A percentile compares a stretch with the other conserved stretches of the same genome.
Conservation (phyloP, 768 basidiomycete genomes). For the Suillus tomentosus region DNA sequence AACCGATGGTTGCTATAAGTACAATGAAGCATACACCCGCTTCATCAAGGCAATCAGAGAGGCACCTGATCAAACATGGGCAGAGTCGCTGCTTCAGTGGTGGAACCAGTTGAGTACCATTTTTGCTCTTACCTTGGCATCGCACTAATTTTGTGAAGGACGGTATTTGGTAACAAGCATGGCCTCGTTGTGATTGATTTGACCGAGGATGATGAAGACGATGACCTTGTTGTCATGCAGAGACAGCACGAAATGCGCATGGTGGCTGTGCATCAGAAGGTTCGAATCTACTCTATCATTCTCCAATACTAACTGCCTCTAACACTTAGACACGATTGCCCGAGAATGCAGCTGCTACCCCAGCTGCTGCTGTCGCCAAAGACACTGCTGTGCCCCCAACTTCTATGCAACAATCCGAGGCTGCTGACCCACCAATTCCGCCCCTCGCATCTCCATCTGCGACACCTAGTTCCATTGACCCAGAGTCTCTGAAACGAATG, state of each 20-base stretch:
- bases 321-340: neutral
- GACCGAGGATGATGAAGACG: neutral
- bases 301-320: neutral
- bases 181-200: neutral
- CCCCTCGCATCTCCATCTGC: neutral
- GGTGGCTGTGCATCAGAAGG: neutral
- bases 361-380: neutral
- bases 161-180: neutral
- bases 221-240: neutral
- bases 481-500: neutral
- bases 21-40: slow-evolving; percentile 9
- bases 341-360: neutral
- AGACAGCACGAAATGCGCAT: neutral
- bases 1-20: slow-evolving; percentile 10
- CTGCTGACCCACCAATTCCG: neutral
- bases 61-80: neutral
- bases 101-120: neutral
- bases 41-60: neutral
- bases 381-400: neutral
- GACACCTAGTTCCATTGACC: too few relatives aligned
- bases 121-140: neutral
- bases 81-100: neutral
- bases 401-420: neutral
- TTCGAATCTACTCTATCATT: neutral
- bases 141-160: neutral